Evolutionary conservation across 768 basidiomycete genomes (phyloP).

Genomic region (Hypholoma fasciculare): DNA sequence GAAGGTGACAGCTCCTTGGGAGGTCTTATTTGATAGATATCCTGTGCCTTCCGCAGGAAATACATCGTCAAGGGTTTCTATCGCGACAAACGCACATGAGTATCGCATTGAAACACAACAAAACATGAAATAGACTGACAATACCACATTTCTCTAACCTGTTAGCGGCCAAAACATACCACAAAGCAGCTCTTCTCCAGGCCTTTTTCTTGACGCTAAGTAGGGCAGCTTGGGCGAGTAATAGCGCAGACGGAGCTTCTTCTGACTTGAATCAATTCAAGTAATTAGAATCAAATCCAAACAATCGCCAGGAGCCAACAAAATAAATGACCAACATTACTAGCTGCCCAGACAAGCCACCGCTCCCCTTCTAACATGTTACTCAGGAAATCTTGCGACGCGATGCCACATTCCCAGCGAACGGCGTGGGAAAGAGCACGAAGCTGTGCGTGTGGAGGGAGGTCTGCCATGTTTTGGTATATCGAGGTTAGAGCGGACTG

Average conservation of each 20-base stretch:
- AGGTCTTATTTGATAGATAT: constrained; percentile 52
- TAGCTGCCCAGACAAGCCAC: constrained; percentile 87
- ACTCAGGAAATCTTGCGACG: constrained; percentile 55
- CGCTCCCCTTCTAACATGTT: constrained; percentile 70
- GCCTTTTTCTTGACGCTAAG: constrained; percentile 59
- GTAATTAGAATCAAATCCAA: constrained; percentile 7
- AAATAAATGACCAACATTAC: constrained; percentile 55
- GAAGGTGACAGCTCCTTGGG: constrained; percentile 71
- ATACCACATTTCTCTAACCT: constrained; percentile 83
- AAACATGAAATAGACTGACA: constrained; percentile 44
- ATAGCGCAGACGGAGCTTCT: constrained; percentile 77
- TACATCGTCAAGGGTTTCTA: constrained; percentile 88
- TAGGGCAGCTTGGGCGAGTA: constrained; percentile 79
- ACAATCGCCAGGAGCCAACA: neutral
- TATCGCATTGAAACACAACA: neutral
- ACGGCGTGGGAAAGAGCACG: constrained; percentile 67
- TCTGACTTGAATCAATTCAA: constrained; percentile 60
- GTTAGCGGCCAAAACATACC: constrained; percentile 78
- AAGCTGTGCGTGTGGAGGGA: constrained; percentile 65
- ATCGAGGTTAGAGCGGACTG: constrained; percentile 57
- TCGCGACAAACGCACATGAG: constrained; percentile 2
- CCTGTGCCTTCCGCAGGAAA: constrained; percentile 72
- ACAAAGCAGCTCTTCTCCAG: constrained; percentile 68
- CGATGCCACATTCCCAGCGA: constrained; percentile 75
- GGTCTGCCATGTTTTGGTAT: constrained; percentile 43